phyloP scores from a whole-genome alignment of 495 filamentous ascomycete species.

The Neurospora sublineolata region DNA sequence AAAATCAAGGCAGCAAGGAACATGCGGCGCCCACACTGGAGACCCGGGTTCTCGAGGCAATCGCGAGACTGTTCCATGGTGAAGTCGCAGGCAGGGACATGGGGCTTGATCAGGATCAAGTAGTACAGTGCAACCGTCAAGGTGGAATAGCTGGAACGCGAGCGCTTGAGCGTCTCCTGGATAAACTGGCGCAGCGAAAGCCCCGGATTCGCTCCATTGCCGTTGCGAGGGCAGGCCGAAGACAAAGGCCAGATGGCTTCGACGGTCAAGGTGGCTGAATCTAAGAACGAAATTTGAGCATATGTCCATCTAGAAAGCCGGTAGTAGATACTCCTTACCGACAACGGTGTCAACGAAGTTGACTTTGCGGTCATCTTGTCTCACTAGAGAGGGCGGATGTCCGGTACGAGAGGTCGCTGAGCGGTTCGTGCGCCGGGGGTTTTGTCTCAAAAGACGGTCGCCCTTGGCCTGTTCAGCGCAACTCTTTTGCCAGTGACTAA shows the following conservation, averaged over 20 bases:
- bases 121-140: slow-evolving; percentile 96
- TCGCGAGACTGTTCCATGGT: slow-evolving; percentile 80
- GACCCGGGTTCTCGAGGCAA: slow-evolving; percentile 58
- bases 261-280: slow-evolving; percentile 94
- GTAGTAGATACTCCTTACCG: slow-evolving; percentile 55
- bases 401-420: slow-evolving; percentile 44
- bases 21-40: slow-evolving; percentile 96
- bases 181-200: slow-evolving; percentile 90
- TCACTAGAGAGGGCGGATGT: slow-evolving; percentile 69
- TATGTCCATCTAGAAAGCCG: slow-evolving; percentile 7
- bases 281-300: slow-evolving; percentile 41
- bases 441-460: slow-evolving; percentile 57
- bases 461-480: slow-evolving; percentile 18
- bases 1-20: slow-evolving; percentile 88
- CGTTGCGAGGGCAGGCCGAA: slow-evolving; percentile 45
- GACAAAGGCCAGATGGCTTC: slow-evolving; percentile 93
- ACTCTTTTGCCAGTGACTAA: slow-evolving; percentile 20
- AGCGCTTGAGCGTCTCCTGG: slow-evolving; percentile 89
- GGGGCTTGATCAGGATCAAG: slow-evolving; percentile 82
- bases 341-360: slow-evolving; percentile 97
- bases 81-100: slow-evolving; percentile 70
- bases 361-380: slow-evolving; percentile 87
- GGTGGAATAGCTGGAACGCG: slow-evolving; percentile 92
- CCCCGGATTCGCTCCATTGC: slow-evolving; percentile 53
- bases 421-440: slow-evolving; percentile 64